These are phyloP conservation scores for Crepidotus sp. DNA, from an alignment of 1,284 basidiomycete genomes.

Conservation along the genomic window DNA sequence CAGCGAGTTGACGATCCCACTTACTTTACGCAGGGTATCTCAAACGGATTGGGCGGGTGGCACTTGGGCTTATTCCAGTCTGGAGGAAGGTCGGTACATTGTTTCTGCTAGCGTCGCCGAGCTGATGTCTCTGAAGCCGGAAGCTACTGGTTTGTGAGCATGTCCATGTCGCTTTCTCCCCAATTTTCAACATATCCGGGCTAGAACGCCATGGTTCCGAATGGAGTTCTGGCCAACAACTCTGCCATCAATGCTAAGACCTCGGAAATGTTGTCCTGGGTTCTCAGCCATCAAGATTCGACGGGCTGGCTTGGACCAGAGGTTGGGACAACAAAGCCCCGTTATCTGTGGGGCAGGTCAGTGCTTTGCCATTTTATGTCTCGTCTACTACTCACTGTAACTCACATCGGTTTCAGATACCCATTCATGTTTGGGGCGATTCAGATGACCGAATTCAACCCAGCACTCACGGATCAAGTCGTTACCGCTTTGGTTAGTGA, in stretches of 20 bases:
- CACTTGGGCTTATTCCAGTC: constrained; percentile 38
- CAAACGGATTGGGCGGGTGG: constrained; percentile 49
- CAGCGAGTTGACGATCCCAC: not conserved
- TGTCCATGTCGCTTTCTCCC: constrained; percentile 25
- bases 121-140: constrained; percentile 31
- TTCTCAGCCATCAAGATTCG: constrained; percentile 42
- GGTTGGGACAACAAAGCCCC: constrained; percentile 43
- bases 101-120: not conserved
- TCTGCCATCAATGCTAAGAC: constrained; percentile 39
- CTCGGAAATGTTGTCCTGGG: constrained; percentile 43
- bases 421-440: constrained; percentile 24
- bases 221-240: constrained; percentile 40
- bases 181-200: not conserved
- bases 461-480: constrained; percentile 34
- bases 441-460: constrained; percentile 44
- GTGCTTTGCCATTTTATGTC: constrained; percentile 1
- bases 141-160: constrained; percentile 58
- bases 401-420: not conserved
- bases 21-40: constrained; percentile 29
- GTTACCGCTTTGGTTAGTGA: constrained; percentile 30
- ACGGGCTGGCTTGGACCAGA: constrained; percentile 53
- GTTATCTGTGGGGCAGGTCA: constrained; percentile 48
- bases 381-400: too few relatives aligned
- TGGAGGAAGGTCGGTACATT: constrained; percentile 41
- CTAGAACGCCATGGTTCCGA: constrained; percentile 49